Conservation (phyloP, 2,329 filamentous ascomycete species). For the Aspergillus sp. region DNA sequence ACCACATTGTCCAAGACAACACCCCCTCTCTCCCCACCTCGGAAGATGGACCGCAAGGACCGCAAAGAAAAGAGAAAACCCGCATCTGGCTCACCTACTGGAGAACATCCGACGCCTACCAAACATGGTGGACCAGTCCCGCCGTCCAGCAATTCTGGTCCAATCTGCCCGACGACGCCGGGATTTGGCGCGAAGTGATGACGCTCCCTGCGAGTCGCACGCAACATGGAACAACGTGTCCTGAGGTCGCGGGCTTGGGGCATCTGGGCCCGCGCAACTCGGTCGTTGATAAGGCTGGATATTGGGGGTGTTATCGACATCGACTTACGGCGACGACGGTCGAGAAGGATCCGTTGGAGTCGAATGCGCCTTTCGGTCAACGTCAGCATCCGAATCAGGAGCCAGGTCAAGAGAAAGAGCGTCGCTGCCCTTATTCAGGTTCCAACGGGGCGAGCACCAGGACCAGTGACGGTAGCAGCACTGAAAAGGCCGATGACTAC, state of each 20-base stretch:
- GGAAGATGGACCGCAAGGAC: too few relatives aligned
- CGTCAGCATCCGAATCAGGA: too few relatives aligned
- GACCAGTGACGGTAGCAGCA: background rate
- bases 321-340: slow-evolving; percentile 3
- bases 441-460: background rate
- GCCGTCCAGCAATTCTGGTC: slow-evolving; percentile 14
- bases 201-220: slow-evolving; percentile 6
- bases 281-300: slow-evolving; percentile 11
- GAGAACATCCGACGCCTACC: slow-evolving; percentile 5
- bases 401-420: too few relatives aligned
- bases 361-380: too few relatives aligned
- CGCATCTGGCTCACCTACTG: slow-evolving; percentile 18
- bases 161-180: slow-evolving; percentile 10
- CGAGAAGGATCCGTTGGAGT: too few relatives aligned
- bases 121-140: slow-evolving; percentile 13
- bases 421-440: too few relatives aligned
- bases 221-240: slow-evolving; percentile 12
- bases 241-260: slow-evolving; percentile 5
- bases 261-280: slow-evolving; percentile 5
- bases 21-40: slow-evolving; percentile 16
- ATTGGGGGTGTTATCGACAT: slow-evolving; percentile 20
- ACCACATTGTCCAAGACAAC: slow-evolving; percentile 10
- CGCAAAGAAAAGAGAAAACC: background rate
- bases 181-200: slow-evolving; percentile 19
- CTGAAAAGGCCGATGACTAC: background rate